phyloP scores from a whole-genome alignment of 2,329 filamentous ascomycete genomes.

The Claviceps sp. region DNA sequence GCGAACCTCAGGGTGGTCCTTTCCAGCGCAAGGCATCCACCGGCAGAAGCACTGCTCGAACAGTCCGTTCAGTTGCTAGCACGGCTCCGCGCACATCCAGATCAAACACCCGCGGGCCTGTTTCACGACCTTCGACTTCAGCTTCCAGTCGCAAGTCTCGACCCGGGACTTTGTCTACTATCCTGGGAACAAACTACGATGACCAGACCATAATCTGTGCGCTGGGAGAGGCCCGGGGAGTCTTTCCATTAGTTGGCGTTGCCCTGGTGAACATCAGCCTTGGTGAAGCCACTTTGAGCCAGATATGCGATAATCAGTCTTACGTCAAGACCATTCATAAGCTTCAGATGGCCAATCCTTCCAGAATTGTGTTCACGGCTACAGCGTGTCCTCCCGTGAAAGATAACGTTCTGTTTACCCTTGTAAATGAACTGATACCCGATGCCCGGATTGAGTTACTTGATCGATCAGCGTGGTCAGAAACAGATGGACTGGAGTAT shows the following conservation, averaged over 20 bases:
- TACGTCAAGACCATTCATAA: slow-evolving; percentile 85
- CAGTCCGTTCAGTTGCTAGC: slow-evolving; percentile 9
- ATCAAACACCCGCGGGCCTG: not conserved
- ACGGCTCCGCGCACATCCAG: slow-evolving; percentile 7
- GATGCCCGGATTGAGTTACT: slow-evolving; percentile 30
- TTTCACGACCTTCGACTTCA: slow-evolving; percentile 20
- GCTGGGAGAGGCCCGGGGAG: slow-evolving; percentile 72
- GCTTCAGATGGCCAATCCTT: slow-evolving; percentile 66
- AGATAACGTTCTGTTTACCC: slow-evolving; percentile 59
- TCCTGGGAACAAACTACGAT: slow-evolving; percentile 31
- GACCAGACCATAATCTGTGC: slow-evolving; percentile 74
- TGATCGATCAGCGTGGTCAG: slow-evolving; percentile 75
- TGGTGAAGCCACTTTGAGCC: slow-evolving; percentile 71
- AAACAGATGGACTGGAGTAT: slow-evolving; percentile 61
- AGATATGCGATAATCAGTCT: slow-evolving; percentile 87
- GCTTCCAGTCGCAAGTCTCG: slow-evolving; percentile 32
- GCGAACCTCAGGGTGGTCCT: not conserved
- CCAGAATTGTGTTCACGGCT: slow-evolving; percentile 64
- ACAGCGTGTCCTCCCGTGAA: slow-evolving; percentile 51
- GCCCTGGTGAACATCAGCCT: slow-evolving; percentile 80
- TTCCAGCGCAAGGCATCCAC: not conserved
- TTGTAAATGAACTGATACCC: slow-evolving; percentile 49
- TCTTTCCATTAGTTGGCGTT: slow-evolving; percentile 71
- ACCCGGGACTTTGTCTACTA: slow-evolving; percentile 20
- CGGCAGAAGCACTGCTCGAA: not conserved